Evolutionary conservation across 352 stramenopile species (phyloP).

Genomic region (Phytophthora hibernalis): DNA sequence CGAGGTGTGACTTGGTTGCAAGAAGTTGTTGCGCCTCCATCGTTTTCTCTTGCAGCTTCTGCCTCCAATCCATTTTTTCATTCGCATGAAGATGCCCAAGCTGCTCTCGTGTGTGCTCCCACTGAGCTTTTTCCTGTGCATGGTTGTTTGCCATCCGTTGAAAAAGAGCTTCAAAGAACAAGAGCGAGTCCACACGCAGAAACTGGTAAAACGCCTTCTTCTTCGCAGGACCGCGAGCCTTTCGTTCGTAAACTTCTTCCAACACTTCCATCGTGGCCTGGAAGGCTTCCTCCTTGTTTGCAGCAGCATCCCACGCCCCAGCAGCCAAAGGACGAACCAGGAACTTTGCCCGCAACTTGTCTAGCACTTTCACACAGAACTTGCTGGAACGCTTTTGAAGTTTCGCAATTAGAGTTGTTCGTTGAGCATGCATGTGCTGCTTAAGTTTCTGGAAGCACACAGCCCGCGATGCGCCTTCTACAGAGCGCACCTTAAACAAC

Average conservation of each 20-base stretch:
- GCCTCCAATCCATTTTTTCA: slow-evolving; percentile 52
- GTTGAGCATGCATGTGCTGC: slow-evolving; percentile 68
- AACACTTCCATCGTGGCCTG: slow-evolving; percentile 54
- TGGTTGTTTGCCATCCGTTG: slow-evolving; percentile 45
- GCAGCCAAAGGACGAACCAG: slow-evolving; percentile 48
- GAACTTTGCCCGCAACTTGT: slow-evolving; percentile 42
- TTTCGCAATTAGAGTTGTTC: slow-evolving; percentile 53
- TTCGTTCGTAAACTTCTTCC: slow-evolving; percentile 63
- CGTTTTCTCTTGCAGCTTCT: slow-evolving; percentile 53
- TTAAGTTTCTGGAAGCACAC: slow-evolving; percentile 83
- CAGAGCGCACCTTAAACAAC: slow-evolving; percentile 73
- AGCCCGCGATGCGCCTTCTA: slow-evolving; percentile 66
- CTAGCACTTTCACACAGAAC: slow-evolving; percentile 59
- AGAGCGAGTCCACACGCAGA: slow-evolving; percentile 55
- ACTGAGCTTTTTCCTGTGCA: slow-evolving; percentile 27
- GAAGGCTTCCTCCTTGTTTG: slow-evolving; percentile 35
- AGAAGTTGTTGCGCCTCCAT: slow-evolving; percentile 53
- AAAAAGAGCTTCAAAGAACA: slow-evolving; percentile 63
- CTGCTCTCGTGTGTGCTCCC: slow-evolving; percentile 36
- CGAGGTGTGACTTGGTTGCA: slow-evolving; percentile 53
- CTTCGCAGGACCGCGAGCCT: slow-evolving; percentile 69
- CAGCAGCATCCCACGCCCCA: slow-evolving; percentile 48
- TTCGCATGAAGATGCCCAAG: slow-evolving; percentile 48
- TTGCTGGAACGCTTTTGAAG: slow-evolving; percentile 68
- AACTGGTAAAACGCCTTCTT: slow-evolving; percentile 79